Evolutionary conservation across 192 early-diverging fungal genomes (phyloP), one percentile per base, ranked within the genome.

Genomic region (Dissophora ornata): DNA sequence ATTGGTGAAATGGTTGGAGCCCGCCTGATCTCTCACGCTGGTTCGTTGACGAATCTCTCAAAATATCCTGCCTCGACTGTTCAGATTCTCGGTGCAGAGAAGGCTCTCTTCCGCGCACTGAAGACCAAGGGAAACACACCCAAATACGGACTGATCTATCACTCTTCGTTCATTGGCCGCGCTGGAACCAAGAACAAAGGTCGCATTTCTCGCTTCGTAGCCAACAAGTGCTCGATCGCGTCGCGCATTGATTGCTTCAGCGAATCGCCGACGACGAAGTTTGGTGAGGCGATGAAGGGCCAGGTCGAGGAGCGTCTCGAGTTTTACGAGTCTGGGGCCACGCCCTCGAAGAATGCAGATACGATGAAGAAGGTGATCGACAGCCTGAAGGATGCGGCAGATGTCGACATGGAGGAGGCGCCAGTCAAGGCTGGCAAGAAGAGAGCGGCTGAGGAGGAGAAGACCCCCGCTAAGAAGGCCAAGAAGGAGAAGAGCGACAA

Each of bases 171-270:
- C 68, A 95, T 98, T 79, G 97, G 95, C 51, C 93, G 92, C 58
- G 97, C 97, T 7, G 95, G 90, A 46, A 83, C 89, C 44, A 99
- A 99, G 90, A 97, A 98, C 91, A 99, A 99, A 92, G 94, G 94
- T 62, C 89, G 95, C 55, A 98, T 99, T 50, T 98, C 97, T 52
- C 93, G 97, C 60, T 95, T 98, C 62, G 88, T 99, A 18, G 97
- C 97, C 73, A 99, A 98, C 90, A 99, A 99, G 85, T 95, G 94
- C 69, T 90, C 95, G 11, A 96, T 99, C 83, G 96, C 96, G 13
- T 95, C 93, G 21, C 88, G 97, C 57, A 96, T 99, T 65, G 97
- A 99, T 81, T 97, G 95, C 81, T 98, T 96, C 90, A 80, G 90
- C 49, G 90, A 94, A 18, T 84, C 82, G 41, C 95, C 95, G 15